phyloP scores from a whole-genome alignment of 2,329 filamentous ascomycete genomes.

The Pseudopyrenochaeta lycopersici region DNA sequence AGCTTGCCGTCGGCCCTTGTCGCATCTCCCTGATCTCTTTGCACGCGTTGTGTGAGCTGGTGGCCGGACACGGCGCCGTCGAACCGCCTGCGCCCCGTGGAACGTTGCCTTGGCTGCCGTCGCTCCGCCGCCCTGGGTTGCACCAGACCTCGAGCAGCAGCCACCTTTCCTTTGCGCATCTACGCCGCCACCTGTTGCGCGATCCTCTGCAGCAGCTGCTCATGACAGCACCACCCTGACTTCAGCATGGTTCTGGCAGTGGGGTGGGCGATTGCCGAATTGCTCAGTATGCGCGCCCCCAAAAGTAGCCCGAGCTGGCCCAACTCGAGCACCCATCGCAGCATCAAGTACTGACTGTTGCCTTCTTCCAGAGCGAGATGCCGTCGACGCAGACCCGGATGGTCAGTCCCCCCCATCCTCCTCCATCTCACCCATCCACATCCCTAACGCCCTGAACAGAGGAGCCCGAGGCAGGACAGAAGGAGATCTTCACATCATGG shows the following conservation, averaged over 20 bases:
- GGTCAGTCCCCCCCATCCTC: conserved; percentile 41
- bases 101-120: conserved; percentile 27
- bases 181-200: background rate
- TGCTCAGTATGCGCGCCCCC: conserved; percentile 50
- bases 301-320: background rate
- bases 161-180: conserved; percentile 22
- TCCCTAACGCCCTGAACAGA: conserved; percentile 59
- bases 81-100: conserved; percentile 15
- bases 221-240: conserved; percentile 39
- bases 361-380: conserved; percentile 52
- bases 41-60: background rate
- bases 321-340: too few species aligned
- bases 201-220: conserved; percentile 23
- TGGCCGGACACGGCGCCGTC: conserved; percentile 1
- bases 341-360: conserved; percentile 17
- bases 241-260: conserved; percentile 50
- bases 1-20: background rate
- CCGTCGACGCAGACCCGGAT: conserved; percentile 58
- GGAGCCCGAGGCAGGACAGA: conserved; percentile 82
- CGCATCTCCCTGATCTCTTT: background rate
- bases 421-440: conserved; percentile 13
- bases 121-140: conserved; percentile 10
- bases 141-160: conserved; percentile 21
- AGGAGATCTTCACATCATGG: conserved; percentile 96
- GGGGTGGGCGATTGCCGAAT: conserved; percentile 47